Evolutionary conservation across 2,329 filamentous ascomycete genomes (phyloP), one percentile per base, ranked within the genome.

Genomic region (Xylaria multiplex): DNA sequence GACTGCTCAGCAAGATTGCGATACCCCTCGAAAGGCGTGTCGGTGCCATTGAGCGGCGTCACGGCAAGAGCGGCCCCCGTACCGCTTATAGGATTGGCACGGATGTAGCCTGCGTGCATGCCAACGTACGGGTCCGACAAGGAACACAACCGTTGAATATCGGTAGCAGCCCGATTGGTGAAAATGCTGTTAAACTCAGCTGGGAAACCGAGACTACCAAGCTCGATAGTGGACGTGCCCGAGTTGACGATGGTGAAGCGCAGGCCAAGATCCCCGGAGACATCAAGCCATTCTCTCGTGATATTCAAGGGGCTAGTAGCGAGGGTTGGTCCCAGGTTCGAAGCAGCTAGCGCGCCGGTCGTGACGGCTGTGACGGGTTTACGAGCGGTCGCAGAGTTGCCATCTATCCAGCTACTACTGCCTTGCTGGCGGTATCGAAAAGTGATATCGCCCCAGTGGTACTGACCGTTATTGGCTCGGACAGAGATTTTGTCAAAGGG

Each of bases 101-200:
- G 83, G 45, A 88, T 79, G 62, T 86, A 85, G 0, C 87, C 87
- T 0, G 85, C 86, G 58, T 88, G 79, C 64, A 88, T 79, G 2
- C 86, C 87, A n/a, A 89, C 83, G 60, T 88, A 88, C 0, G 87
- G 86, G 62, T 89, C 87, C 0, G 84, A 80, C 2, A 89, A 79
- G 0, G 84, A 85, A 72, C 87, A 89, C 30, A 81, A 79, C 0
- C 77, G 74, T 59, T 83, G 81, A 6, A 83, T 86, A 6, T 86
- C 81, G 2, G 77, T 76, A 0, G 85, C 81, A 1, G 77, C 74
- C 8, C 85, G 81, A 50, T 79, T 79, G 13, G 82, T 86, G 71
- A 89, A 89, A 69, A 89, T 88, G 73, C 84, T 89, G 77, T 89
- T 89, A 77, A 88, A 87, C 72, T 87, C 85, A 22, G 85, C 81